Base-by-base conservation (phyloP, 1,284 basidiomycete species). In the Pseudozyma sp. region DNA sequence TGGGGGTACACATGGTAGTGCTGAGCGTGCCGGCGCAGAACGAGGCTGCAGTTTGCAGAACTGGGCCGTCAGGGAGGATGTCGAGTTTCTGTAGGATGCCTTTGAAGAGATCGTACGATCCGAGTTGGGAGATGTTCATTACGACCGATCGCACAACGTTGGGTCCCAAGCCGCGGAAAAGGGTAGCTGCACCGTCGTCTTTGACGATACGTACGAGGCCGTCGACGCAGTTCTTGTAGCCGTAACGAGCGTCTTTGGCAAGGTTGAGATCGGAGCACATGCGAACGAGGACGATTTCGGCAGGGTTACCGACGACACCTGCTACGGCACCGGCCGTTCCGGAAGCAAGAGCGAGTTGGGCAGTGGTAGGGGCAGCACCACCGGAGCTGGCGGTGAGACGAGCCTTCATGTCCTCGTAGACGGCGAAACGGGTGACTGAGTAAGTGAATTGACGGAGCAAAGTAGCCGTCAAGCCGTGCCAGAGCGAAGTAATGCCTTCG, bases 21-120 rank as follows among this genome's bases (percentile, higher is more conserved):
- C 88, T 87, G n/a, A 88, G 86, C 13, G 88, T 88, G 1, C 88
- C 88, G 0, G 88, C 86, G 14, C 69, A 71, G 65, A 76, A 76
- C 38, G 53, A 59, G 18, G 73, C 73, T 0, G 65, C 73, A 25
- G 69, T 72, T 42, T 76, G 73, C 6, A 87, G 77, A 14, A 87
- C 85, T 13, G 86, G 61, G 86, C 87, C n/a, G 76, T 71, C 76
- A 86, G 84, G 62, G 79, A 83, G 36, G 65, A 80, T 48, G 80
- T 76, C 39, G 76, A 67, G 36, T 85, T 54, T 61, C 21, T 69
- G 82, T 13, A 89, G 82, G 45, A 81, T 53, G 14, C 85, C 83
- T 78, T 89, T 89, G 86, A 88, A 88, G 67, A 86, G 80, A 87
- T 76, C 88, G 83, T 88, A 89, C 42, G 83, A 80, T 11, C 81